phyloP scores from a whole-genome alignment of 2,329 filamentous ascomycete genomes.

The Venturia aucupariae region DNA sequence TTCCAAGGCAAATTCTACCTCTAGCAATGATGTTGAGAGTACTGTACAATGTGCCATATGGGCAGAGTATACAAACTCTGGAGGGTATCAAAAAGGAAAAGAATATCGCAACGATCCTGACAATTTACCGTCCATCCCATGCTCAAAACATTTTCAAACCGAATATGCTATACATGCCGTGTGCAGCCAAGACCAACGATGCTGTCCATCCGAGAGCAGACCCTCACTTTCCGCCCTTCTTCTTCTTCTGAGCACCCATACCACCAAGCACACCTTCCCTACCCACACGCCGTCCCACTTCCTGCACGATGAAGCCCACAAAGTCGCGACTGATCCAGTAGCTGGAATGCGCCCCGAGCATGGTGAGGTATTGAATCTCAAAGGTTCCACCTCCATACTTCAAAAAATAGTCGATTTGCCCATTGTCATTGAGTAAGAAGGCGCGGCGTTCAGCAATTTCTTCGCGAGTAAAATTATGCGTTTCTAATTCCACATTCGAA shows the following conservation, averaged over 20 bases:
- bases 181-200: neutral
- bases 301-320: slow-evolving; percentile 79
- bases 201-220: neutral
- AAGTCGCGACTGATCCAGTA: slow-evolving; percentile 89
- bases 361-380: slow-evolving; percentile 93
- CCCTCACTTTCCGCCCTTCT: slow-evolving; percentile 14
- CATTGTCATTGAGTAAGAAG: slow-evolving; percentile 85
- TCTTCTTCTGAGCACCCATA: slow-evolving; percentile 48
- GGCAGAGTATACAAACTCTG: neutral
- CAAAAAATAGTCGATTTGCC: slow-evolving; percentile 86
- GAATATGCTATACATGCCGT: neutral
- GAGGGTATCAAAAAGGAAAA: slow-evolving; percentile 1
- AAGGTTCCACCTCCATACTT: slow-evolving; percentile 75
- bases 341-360: slow-evolving; percentile 89
- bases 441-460: slow-evolving; percentile 87
- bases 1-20: neutral
- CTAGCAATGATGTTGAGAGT: neutral
- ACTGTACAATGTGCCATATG: neutral
- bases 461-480: slow-evolving; percentile 87
- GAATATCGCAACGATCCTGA: too few relatives aligned
- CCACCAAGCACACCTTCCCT: slow-evolving; percentile 46
- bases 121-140: neutral
- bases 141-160: neutral
- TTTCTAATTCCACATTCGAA: slow-evolving; percentile 72
- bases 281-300: slow-evolving; percentile 69